Evolutionary conservation across 345 rosid species (phyloP), one percentile per base, ranked within the genome.

Genomic region (Gossypium anomalum): DNA sequence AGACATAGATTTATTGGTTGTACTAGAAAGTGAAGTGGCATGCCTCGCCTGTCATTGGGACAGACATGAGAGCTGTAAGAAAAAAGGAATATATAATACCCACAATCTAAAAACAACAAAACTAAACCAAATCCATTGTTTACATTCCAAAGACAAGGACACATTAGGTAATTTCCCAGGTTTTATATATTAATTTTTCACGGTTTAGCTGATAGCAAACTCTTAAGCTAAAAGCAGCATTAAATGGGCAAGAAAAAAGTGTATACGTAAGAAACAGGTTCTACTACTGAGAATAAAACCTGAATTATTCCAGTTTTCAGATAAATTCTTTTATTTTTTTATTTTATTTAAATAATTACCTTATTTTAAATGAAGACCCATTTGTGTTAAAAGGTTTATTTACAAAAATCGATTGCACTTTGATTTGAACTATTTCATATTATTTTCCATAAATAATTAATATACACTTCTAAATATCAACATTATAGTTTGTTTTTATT

Each of bases 41-140:
- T 13, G 73, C 60, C 7, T 49, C 16, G 72, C 44, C 59, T 51
- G 60, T 69, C 9, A 52, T 16, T 11, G 60, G 60, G 73, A 9
- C 27, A 27, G 73, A 34, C 59, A 51, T 13, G 16, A 51, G 47
- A 16, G 41, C 0, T 69, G 47, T 17, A 69, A 69, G 59, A 56
- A 77, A 12, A 22, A 59, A 23, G 38, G 75, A 83, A 79, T 78
- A 67, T 64, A 13, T 12, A 67, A 78, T 76, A 56, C 72, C 71
- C 78, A 67, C 60, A 44, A 76, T 78, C 73, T 82, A 70, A 79
- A 75, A 79, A 82, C 80, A 78, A 88, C 49, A 83, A 80, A 70
- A 58, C 45, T 27, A 65, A 49, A 51, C 41, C 72, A 80, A 71
- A 73, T 23, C 43, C 27, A 45, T 59, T 44, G 53, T 59, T 73